Evolutionary conservation across 2,329 filamentous ascomycete species (phyloP).

Genomic region (Emmonsiellopsis sp.): DNA sequence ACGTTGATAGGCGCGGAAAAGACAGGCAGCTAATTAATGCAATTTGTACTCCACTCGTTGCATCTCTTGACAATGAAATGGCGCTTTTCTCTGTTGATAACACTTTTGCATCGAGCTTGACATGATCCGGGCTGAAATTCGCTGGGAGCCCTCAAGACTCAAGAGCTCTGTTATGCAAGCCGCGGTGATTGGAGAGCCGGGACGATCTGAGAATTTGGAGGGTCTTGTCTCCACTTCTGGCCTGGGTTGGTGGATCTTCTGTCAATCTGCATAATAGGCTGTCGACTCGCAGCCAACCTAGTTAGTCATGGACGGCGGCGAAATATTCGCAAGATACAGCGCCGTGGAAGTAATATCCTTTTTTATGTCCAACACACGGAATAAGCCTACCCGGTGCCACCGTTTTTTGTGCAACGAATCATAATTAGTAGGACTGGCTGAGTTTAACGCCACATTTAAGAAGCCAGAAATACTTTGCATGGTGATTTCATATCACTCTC

Average conservation of each 20-base stretch:
- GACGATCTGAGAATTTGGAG: background rate
- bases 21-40: background rate
- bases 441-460: background rate
- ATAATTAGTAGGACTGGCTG: background rate
- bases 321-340: background rate
- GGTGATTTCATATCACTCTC: background rate
- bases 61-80: background rate
- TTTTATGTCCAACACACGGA: background rate
- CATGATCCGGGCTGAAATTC: too few species aligned
- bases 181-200: background rate
- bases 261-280: background rate
- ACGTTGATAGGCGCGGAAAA: too few species aligned
- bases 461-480: background rate
- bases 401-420: background rate
- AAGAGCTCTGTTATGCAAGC: background rate
- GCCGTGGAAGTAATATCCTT: background rate
- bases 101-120: too few species aligned
- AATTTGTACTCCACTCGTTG: background rate
- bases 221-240: background rate
- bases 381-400: background rate
- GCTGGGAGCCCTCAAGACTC: too few species aligned
- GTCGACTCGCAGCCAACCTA: background rate
- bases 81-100: too few species aligned
- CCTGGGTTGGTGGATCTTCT: background rate
- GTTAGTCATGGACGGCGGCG: background rate